These are phyloP conservation scores for Henningerozyma blattae DNA, from an alignment of 805 yeast genomes.

Conservation along the genomic window DNA sequence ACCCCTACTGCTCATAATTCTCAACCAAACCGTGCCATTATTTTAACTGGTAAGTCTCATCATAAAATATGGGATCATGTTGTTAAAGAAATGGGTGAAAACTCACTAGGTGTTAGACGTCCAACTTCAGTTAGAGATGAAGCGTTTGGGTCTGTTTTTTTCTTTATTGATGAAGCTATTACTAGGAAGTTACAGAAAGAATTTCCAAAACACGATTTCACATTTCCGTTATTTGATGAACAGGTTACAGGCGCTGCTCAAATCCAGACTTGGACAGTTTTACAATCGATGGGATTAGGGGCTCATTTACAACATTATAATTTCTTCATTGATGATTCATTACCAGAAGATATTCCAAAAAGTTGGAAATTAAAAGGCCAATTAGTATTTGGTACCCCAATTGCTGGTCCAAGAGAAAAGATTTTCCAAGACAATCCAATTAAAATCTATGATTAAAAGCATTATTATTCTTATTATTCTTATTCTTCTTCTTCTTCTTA, in stretches of 20 bases:
- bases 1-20: constrained; percentile 43
- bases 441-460: constrained; percentile 23
- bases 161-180: constrained; percentile 33
- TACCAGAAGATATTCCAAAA: constrained; percentile 29
- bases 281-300: constrained; percentile 34
- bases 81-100: constrained; percentile 22
- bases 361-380: constrained; percentile 37
- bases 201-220: constrained; percentile 31
- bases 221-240: constrained; percentile 37
- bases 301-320: constrained; percentile 44
- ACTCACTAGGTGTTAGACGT: constrained; percentile 27
- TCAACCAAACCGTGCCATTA: constrained; percentile 37
- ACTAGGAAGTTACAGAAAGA: constrained; percentile 30
- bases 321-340: constrained; percentile 29
- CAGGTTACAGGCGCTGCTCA: constrained; percentile 40
- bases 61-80: constrained; percentile 35
- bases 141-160: constrained; percentile 38
- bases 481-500: no score
- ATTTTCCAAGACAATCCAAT: constrained; percentile 32
- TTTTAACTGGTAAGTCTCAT: constrained; percentile 35
- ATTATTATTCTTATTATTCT: no score
- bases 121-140: constrained; percentile 32
- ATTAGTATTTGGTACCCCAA: constrained; percentile 38
- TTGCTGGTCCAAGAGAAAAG: constrained; percentile 28
- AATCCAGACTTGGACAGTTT: constrained; percentile 37